These are phyloP conservation scores for Syncephalastrum sp. DNA, from an alignment of 371 early-diverging fungal genomes.

Conservation along the genomic window DNA sequence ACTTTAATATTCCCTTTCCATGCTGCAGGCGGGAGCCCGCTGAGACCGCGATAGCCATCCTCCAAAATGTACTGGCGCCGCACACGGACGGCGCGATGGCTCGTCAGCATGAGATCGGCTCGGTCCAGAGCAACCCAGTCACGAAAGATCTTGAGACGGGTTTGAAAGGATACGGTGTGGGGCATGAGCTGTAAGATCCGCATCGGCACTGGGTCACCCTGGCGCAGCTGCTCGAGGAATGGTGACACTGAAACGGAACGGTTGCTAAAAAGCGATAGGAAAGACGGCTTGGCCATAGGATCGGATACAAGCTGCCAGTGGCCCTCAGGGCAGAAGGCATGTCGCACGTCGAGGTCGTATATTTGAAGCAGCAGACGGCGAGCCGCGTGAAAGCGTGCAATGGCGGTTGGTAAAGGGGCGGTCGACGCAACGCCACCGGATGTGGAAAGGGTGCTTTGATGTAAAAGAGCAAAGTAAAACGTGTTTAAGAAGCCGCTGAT, in stretches of 20 bases:
- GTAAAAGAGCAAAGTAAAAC: constrained; percentile 66
- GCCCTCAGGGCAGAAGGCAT: constrained; percentile 65
- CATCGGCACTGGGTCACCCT: constrained; percentile 57
- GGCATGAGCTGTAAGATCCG: constrained; percentile 78
- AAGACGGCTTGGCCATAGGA: constrained; percentile 27
- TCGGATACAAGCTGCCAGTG: constrained; percentile 71
- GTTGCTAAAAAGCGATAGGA: constrained; percentile 20
- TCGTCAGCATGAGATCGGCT: constrained; percentile 14
- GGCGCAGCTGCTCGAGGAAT: constrained; percentile 36
- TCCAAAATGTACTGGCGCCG: constrained; percentile 75
- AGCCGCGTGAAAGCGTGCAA: constrained; percentile 52
- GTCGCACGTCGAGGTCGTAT: constrained; percentile 74
- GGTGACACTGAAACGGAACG: constrained; percentile 23
- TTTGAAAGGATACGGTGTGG: constrained; percentile 82
- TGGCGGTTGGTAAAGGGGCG: constrained; percentile 21
- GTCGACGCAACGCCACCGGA: constrained; percentile 1
- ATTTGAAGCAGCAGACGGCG: constrained; percentile 70
- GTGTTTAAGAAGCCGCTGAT: constrained; percentile 62
- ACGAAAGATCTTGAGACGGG: constrained; percentile 80
- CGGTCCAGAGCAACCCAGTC: constrained; percentile 66
- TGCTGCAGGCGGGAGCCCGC: constrained; percentile 46
- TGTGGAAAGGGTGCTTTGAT: constrained; percentile 15
- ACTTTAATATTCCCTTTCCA: constrained; percentile 80
- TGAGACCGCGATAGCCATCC: constrained; percentile 73
- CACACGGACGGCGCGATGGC: constrained; percentile 52